Conservation (phyloP, 192 early-diverging fungal genomes). For the Gamsiella multidivaricata region DNA sequence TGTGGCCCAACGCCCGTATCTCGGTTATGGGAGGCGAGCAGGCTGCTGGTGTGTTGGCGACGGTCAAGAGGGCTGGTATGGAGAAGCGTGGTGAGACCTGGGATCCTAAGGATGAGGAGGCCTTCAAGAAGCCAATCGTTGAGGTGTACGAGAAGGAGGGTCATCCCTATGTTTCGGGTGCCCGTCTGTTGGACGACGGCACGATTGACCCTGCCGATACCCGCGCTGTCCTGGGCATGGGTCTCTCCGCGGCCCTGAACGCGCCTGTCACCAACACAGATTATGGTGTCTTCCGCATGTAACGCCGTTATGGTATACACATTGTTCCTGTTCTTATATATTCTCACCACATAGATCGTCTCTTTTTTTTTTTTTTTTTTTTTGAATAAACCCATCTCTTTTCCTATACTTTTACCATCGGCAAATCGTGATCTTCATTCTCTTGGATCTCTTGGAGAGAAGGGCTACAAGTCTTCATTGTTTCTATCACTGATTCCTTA, state of each 20-base stretch:
- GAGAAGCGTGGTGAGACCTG: constrained; percentile 81
- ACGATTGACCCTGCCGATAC: constrained; percentile 92
- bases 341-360: too few relatives aligned
- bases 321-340: too few relatives aligned
- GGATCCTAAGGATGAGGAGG: constrained; percentile 79
- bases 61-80: constrained; percentile 86
- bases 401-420: too few relatives aligned
- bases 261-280: constrained; percentile 75
- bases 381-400: too few relatives aligned
- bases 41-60: constrained; percentile 90
- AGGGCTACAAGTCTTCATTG: too few relatives aligned
- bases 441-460: too few relatives aligned
- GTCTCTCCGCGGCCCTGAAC: constrained; percentile 83
- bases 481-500: too few relatives aligned
- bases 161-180: constrained; percentile 94
- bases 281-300: constrained; percentile 99
- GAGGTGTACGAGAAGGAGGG: constrained; percentile 92
- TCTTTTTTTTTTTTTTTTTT: too few relatives aligned
- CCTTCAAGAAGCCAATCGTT: constrained; percentile 85
- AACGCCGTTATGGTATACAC: too few relatives aligned
- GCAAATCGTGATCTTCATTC: too few relatives aligned
- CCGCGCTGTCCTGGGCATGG: constrained; percentile 87
- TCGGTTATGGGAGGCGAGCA: constrained; percentile 99
- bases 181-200: constrained; percentile 95
- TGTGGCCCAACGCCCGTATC: constrained; percentile 95